Evolutionary conservation across 306 rosid species (phyloP), one percentile per base, ranked within the genome.

Genomic region (Prunus padus): DNA sequence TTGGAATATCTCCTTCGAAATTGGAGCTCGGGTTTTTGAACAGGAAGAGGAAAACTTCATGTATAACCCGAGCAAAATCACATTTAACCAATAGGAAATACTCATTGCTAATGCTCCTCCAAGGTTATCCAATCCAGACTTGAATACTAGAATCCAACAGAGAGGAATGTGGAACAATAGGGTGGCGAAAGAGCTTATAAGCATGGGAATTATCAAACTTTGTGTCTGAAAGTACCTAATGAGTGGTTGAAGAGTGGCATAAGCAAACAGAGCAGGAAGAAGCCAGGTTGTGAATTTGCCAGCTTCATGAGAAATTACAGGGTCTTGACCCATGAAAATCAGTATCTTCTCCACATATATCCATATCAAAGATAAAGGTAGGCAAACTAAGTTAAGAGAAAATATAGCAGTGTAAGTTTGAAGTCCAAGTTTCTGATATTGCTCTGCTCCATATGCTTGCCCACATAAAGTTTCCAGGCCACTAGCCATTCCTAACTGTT

Each of bases 21-120:
- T 25, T 7, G 92, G 84, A 60, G 72, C 79, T 5, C 86, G 79
- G 11, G 88, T 82, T 84, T 82, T 77, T 0, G 78, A 85, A 61
- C 95, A 89, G 8, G 85, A 31, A 28, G 87, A 16, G 72, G 95
- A 89, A 79, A 59, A 84, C 71, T 65, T 80, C 92, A 86, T 82
- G 75, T 82, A 87, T 64, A 82, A 74, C 69, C 65, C 89, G 33
- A 87, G 92, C 26, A 82, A 23, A 49, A 80, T 84, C 26, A 75
- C 89, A 86, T 84, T 84, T n/a, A 51, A 59, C 95, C 95, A 89
- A 22, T 71, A 74, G 7, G 90, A 86, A 77, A 87, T 82, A 60
- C 79, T 77, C 22, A 87, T 67, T 26, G 95, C 84, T 65, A 89
- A 33, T 54, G 95, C 92, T 47, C 82, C 95, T 73, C 95, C 95